Base-by-base conservation (phyloP, 306 rosid species). In the Benincasa hispida region DNA sequence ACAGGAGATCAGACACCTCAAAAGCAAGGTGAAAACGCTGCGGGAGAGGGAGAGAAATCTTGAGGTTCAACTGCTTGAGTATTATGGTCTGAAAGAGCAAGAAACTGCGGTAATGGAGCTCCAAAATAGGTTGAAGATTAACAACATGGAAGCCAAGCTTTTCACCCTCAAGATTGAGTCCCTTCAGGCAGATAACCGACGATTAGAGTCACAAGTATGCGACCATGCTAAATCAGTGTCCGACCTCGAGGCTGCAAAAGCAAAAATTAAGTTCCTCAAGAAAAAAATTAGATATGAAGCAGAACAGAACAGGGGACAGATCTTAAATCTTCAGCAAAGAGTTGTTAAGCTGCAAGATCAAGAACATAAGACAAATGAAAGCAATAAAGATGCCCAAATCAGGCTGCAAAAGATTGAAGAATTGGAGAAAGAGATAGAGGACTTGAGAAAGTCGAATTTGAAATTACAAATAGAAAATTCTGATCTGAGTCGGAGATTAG, bases 51-150 rank as follows among this genome's bases (percentile, higher is more conserved):
- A 95, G 84, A 76, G 80, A 70, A 79, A 55, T 72, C 96, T 91
- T 5, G 98, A 95, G 86, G 82, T 87, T 58, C 92, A 92, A 82
- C 77, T 95, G 67, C 97, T 90, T 0, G 98, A 92, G 83, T 90
- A 88, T 56, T 89, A 90, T 51, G 99, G 99, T 53, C 86, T 92
- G 24, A 89, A 81, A 83, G 98, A 95, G 86, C 93, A 95, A 84
- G 96, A 90, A 83, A 76, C 88, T 56, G 88, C 88, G 10, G 90
- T 89, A 19, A 85, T 87, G 89, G 99, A 95, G 83, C 96, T 95
- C 55, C 92, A 84, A 79, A 95, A 89, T 39, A 79, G 93, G 73
- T 84, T 95, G 84, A 89, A 87, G 85, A 79, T 95, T 77, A 90
- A 87, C 62, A 76, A 61, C 39, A 88, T 91, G 92, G 98, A 95